A percentile compares a stretch with the other conserved stretches of the same genome.
Evolutionary conservation across 2,329 filamentous ascomycete genomes (phyloP).

Genomic region (Cordyceps sp.): DNA sequence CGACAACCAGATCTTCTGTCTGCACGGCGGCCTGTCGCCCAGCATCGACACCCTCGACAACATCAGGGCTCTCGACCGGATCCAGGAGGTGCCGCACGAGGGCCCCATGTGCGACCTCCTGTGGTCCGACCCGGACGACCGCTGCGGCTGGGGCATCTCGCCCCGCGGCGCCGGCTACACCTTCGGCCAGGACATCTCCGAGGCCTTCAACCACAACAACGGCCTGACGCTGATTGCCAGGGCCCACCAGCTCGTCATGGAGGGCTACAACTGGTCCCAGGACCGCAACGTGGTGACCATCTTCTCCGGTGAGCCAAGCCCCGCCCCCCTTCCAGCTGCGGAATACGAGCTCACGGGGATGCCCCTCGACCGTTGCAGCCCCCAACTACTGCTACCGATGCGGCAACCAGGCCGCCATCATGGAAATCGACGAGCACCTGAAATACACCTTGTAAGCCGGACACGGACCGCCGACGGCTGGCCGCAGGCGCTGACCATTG

Average conservation of each 20-base stretch:
- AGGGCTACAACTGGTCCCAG: slow-evolving; percentile 99
- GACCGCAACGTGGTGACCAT: slow-evolving; percentile 97
- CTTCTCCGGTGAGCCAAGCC: slow-evolving; percentile 59
- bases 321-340: too few species aligned
- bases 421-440: slow-evolving; percentile 98
- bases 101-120: slow-evolving; percentile 96
- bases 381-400: slow-evolving; percentile 98
- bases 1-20: slow-evolving; percentile 98
- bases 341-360: neutral
- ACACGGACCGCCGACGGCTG: neutral
- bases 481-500: too few species aligned
- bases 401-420: slow-evolving; percentile 98
- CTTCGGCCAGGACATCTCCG: slow-evolving; percentile 92
- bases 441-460: slow-evolving; percentile 94
- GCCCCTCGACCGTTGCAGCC: slow-evolving; percentile 26
- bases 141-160: slow-evolving; percentile 91
- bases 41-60: slow-evolving; percentile 92
- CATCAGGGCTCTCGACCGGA: slow-evolving; percentile 85
- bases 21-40: slow-evolving; percentile 92
- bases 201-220: slow-evolving; percentile 99
- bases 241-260: slow-evolving; percentile 97
- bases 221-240: slow-evolving; percentile 87
- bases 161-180: slow-evolving; percentile 90
- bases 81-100: slow-evolving; percentile 96
- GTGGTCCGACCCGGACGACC: slow-evolving; percentile 96